Conservation (phyloP, 140 eudicot species). For the Flaveria floridana region DNA sequence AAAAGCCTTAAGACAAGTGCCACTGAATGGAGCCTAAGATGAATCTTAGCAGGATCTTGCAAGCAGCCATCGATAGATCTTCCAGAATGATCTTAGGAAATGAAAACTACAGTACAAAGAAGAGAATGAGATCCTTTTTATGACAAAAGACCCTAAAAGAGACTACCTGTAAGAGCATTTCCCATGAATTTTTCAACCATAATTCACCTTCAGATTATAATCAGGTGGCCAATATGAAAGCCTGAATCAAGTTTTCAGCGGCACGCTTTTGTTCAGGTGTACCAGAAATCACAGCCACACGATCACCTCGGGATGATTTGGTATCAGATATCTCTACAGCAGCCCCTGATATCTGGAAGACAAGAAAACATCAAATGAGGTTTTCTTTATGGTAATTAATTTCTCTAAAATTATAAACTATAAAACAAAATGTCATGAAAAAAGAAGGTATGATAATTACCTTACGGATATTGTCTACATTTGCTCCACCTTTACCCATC, state of each 20-base stretch:
- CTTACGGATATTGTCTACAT: slow-evolving; percentile 84
- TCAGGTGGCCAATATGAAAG: slow-evolving; percentile 90
- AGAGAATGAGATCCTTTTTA: slow-evolving; percentile 32
- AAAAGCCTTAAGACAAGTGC: slow-evolving; percentile 33
- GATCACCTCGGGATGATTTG: slow-evolving; percentile 83
- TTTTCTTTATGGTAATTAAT: neutral
- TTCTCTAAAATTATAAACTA: neutral
- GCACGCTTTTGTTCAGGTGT: slow-evolving; percentile 92
- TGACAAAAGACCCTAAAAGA: slow-evolving; percentile 39
- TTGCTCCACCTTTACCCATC: slow-evolving; percentile 89
- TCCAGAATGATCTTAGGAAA: slow-evolving; percentile 37
- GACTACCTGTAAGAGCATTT: slow-evolving; percentile 27
- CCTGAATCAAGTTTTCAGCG: slow-evolving; percentile 95
- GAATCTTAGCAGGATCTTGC: slow-evolving; percentile 28
- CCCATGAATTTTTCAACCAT: slow-evolving; percentile 26
- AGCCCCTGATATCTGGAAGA: slow-evolving; percentile 91
- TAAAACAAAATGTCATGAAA: neutral
- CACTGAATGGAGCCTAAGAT: slow-evolving; percentile 40
- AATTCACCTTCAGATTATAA: slow-evolving; percentile 41
- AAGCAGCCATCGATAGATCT: slow-evolving; percentile 32
- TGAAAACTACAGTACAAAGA: slow-evolving; percentile 35
- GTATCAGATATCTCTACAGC: slow-evolving; percentile 77
- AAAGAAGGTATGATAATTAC: slow-evolving; percentile 30
- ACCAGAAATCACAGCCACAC: slow-evolving; percentile 83
- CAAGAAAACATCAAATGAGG: slow-evolving; percentile 28